Evolutionary conservation across 2,329 filamentous ascomycete genomes (phyloP).

Genomic region (Calonectria pseudoturangicola): DNA sequence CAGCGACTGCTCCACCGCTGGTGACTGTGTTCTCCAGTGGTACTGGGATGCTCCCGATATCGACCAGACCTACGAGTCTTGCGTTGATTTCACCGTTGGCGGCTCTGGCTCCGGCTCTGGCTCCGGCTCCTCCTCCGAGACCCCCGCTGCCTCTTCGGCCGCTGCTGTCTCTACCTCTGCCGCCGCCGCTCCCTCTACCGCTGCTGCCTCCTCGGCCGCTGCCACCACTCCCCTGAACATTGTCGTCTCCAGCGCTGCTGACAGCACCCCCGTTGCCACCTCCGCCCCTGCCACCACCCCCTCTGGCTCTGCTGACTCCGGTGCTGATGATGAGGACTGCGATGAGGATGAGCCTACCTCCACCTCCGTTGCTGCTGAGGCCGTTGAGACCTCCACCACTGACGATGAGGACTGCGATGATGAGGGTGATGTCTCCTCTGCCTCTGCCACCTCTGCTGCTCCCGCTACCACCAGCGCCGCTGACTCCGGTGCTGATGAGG

Average conservation of each 20-base stretch:
- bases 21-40: slow-evolving; percentile 75
- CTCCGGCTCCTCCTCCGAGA: slow-evolving; percentile 23
- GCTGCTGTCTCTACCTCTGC: slow-evolving; percentile 36
- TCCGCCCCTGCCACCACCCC: slow-evolving; percentile 37
- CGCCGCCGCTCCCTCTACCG: slow-evolving; percentile 34
- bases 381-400: not conserved
- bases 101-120: slow-evolving; percentile 34
- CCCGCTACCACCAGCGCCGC: slow-evolving; percentile 12
- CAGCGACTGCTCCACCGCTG: slow-evolving; percentile 68
- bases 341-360: slow-evolving; percentile 34
- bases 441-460: slow-evolving; percentile 7
- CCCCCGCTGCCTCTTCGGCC: slow-evolving; percentile 28
- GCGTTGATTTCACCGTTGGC: slow-evolving; percentile 72
- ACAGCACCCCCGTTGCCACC: slow-evolving; percentile 14
- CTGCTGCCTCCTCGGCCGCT: slow-evolving; percentile 30
- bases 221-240: slow-evolving; percentile 35
- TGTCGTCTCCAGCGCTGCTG: slow-evolving; percentile 23
- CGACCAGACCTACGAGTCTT: slow-evolving; percentile 78
- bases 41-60: slow-evolving; percentile 75
- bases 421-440: slow-evolving; percentile 28
- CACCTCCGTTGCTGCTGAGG: not conserved
- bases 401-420: slow-evolving; percentile 31
- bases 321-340: slow-evolving; percentile 39
- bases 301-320: slow-evolving; percentile 35
- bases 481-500: not conserved